Evolutionary conservation across 257 asterid genomes (phyloP).

Genomic region (Nicotiana attenuata): DNA sequence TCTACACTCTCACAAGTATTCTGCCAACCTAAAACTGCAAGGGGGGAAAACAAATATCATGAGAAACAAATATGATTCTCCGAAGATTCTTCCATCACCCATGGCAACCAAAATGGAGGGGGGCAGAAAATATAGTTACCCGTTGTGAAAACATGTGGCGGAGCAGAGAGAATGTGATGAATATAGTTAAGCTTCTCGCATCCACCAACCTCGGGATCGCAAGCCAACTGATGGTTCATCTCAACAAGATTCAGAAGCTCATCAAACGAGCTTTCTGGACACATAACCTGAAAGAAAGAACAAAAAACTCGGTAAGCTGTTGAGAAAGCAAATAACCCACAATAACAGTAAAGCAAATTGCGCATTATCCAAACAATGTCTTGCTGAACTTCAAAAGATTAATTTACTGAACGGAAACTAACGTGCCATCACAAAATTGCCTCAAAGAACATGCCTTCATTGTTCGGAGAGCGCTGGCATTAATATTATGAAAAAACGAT

Average conservation of each 20-base stretch:
- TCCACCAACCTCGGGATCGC: slow-evolving; percentile 86
- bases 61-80: not conserved
- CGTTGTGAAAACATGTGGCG: slow-evolving; percentile 84
- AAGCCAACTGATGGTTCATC: slow-evolving; percentile 91
- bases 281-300: slow-evolving; percentile 56
- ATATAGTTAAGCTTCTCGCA: slow-evolving; percentile 83
- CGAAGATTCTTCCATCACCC: not conserved
- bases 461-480: slow-evolving; percentile 89
- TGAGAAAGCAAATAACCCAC: not conserved
- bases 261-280: slow-evolving; percentile 77
- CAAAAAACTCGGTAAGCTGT: slow-evolving; percentile 6
- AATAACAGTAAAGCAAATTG: slow-evolving; percentile 9
- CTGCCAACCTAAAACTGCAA: slow-evolving; percentile 92
- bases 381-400: not conserved
- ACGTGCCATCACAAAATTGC: not conserved
- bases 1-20: slow-evolving; percentile 73
- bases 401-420: not conserved
- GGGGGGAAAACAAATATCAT: slow-evolving; percentile 12
- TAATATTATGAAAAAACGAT: slow-evolving; percentile 80
- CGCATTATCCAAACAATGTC: slow-evolving; percentile 11
- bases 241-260: slow-evolving; percentile 82
- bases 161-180: slow-evolving; percentile 70
- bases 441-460: slow-evolving; percentile 55
- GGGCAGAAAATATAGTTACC: slow-evolving; percentile 34
- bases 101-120: not conserved